phyloP scores from a whole-genome alignment of 208 protist species.

The Leishmania lainsoni region DNA sequence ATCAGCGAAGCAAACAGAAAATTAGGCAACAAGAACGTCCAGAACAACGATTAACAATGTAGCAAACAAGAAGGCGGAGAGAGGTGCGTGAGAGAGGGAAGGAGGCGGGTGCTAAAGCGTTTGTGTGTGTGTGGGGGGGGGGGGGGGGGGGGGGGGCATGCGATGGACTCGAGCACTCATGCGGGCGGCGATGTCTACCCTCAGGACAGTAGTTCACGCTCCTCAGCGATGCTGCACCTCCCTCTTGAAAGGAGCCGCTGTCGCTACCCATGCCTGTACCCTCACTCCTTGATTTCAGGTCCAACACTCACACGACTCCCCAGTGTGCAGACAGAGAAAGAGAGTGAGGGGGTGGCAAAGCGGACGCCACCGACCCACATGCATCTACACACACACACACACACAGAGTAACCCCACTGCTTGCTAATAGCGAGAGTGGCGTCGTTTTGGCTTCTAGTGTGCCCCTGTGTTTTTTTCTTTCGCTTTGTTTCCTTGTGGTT shows the following conservation, averaged over 20 bases:
- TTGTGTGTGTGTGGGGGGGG: neutral
- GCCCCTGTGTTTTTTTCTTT: neutral
- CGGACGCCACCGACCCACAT: neutral
- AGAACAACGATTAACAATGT: neutral
- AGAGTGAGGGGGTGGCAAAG: neutral
- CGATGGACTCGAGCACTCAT: neutral
- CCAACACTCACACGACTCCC: neutral
- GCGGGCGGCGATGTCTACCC: neutral
- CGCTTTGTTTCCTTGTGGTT: neutral
- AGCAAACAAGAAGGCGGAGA: neutral
- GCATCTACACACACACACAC: constrained; percentile 7
- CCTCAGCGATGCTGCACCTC: neutral
- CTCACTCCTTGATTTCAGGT: neutral
- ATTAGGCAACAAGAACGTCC: neutral
- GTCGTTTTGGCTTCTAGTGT: too few species aligned
- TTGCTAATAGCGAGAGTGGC: neutral
- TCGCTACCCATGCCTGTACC: neutral
- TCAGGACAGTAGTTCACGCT: neutral
- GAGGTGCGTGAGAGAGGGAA: neutral
- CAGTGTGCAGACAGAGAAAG: neutral
- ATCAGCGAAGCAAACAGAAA: neutral
- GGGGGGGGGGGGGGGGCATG: neutral
- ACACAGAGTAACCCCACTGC: neutral
- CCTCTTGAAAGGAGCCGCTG: neutral
- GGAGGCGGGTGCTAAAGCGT: neutral